Evolutionary conservation across 345 rosid genomes (phyloP), one percentile per base, ranked within the genome.

Genomic region (Gynandropsis gynandra): DNA sequence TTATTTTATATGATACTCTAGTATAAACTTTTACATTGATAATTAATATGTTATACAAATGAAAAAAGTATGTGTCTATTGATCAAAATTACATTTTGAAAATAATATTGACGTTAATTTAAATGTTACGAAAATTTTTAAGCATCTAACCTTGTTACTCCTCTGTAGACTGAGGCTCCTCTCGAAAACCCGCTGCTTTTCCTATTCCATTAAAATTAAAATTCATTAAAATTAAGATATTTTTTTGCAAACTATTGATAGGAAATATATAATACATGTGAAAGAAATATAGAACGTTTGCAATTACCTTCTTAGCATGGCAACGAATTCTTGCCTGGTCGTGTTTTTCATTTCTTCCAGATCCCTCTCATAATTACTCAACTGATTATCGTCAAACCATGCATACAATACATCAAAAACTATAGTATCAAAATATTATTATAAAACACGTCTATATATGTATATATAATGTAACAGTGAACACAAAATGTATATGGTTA

Each of bases 181-280:
- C 97, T 80, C 9, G 95, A 88, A 64, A 88, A 88, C 27, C 95
- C 97, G 66, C 95, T 88, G 58, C 97, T 88, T 50, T 82, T 85
- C 70, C 97, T 88, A 65, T 52, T 24, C 2, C 29, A 24, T 24
- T 24, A 24, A 24, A 5, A 24, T 24, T 2, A 2, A 24, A 2
- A 24, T 5, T 24, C 2, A 24, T 24, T 24, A 24, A 24, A 24
- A 2, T 24, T 24, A 24, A 24, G n/a, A n/a, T n/a, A n/a, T n/a
- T n/a, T n/a, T 24, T 24, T 2, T 5, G 5, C 29, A 24, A 2
- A 24, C 5, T 24, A 24, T 2, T 24, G 2, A 2, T 2, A 24
- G 29, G 2, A 24, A 24, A 2, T 24, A 24, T 24, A 24, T 24
- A 24, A 2, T 24, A 24, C 29, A 5, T 24, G 29, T 24, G 38